These are phyloP conservation scores for Acacia confusa DNA, from an alignment of 306 rosid genomes.

Conservation along the genomic window DNA sequence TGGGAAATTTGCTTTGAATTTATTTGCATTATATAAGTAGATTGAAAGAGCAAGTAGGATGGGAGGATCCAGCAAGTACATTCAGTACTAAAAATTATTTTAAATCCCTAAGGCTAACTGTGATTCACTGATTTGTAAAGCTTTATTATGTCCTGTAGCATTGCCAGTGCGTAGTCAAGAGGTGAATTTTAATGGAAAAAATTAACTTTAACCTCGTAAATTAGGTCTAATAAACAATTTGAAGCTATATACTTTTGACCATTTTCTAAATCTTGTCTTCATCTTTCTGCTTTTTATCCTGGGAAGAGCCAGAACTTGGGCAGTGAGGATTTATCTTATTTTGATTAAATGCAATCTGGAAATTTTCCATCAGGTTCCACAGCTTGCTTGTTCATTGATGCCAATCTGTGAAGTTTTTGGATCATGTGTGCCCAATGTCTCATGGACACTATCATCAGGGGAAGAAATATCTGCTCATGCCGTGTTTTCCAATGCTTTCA, in stretches of 20 bases:
- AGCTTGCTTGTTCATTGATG: constrained; percentile 95
- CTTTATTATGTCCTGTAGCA: background rate
- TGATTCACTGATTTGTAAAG: background rate
- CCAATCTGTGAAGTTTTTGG: constrained; percentile 99
- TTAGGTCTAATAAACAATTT: background rate
- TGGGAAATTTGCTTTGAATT: background rate
- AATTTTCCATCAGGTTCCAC: constrained; percentile 74
- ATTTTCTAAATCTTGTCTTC: background rate
- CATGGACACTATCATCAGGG: constrained; percentile 72
- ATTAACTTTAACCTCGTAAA: background rate
- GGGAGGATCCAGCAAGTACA: background rate
- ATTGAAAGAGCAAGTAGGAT: constrained; percentile 6
- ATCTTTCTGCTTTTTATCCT: background rate
- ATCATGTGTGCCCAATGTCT: constrained; percentile 78
- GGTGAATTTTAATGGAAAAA: background rate
- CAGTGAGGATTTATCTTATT: background rate
- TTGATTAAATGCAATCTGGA: constrained; percentile 27
- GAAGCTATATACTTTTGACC: background rate
- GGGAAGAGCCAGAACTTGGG: background rate
- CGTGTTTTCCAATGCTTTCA: constrained; percentile 93
- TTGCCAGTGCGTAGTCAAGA: background rate
- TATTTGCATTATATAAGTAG: background rate
- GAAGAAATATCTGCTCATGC: constrained; percentile 92
- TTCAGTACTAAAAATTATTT: background rate
- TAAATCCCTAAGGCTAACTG: background rate